Evolutionary conservation across 495 filamentous ascomycete genomes (phyloP).

Genomic region (Emericellopsis terricola): DNA sequence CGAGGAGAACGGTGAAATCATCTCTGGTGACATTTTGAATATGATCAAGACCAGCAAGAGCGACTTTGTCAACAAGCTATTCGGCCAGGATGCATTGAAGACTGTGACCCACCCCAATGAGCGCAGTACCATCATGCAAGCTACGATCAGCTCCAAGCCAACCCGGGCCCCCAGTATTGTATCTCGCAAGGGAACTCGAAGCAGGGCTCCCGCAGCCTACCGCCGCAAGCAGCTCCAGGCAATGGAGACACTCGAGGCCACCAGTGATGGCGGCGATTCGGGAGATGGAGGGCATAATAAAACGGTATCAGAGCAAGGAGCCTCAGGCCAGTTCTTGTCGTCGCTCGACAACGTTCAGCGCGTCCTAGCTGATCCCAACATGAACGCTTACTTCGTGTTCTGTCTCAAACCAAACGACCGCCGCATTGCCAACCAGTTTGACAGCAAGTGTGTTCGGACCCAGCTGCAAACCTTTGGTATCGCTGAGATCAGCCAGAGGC

Average conservation of each 20-base stretch:
- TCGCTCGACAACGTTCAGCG: constrained; percentile 78
- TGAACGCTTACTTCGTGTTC: constrained; percentile 91
- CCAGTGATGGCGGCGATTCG: constrained; percentile 15
- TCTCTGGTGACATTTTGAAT: constrained; percentile 92
- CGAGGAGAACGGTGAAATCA: constrained; percentile 89
- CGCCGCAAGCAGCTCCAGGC: constrained; percentile 5
- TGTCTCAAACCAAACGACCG: constrained; percentile 95
- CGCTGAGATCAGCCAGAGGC: constrained; percentile 84
- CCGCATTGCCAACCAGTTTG: constrained; percentile 94
- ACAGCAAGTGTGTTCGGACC: constrained; percentile 90
- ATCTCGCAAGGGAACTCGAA: constrained; percentile 33
- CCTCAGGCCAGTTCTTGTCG: constrained; percentile 79
- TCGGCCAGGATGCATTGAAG: constrained; percentile 82
- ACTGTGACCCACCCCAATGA: constrained; percentile 84
- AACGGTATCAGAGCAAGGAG: constrained; percentile 53
- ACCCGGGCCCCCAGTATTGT: constrained; percentile 86
- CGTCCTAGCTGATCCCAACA: constrained; percentile 58
- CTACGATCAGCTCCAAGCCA: constrained; percentile 86
- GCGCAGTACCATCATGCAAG: constrained; percentile 82
- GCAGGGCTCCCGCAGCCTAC: constrained; percentile 7
- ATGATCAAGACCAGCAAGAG: constrained; percentile 75
- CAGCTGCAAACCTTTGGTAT: constrained; percentile 94
- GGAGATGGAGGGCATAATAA: constrained; percentile 17
- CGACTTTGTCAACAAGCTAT: constrained; percentile 74
- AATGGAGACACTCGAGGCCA: constrained; percentile 5